Evolutionary conservation across 192 early-diverging fungal species (phyloP).

Genomic region (Entophlyctis luteolus): DNA sequence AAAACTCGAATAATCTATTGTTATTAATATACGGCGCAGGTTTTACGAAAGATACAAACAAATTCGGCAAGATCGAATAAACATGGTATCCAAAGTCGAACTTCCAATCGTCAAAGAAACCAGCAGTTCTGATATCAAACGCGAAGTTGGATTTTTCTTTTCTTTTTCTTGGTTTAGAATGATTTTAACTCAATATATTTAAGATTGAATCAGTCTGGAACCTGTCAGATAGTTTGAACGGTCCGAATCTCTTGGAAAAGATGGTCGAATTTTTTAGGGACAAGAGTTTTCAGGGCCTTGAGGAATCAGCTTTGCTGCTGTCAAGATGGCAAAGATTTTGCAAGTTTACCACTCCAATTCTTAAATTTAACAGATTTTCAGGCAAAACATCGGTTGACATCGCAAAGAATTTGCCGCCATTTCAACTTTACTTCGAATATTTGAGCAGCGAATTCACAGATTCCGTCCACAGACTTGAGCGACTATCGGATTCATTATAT

Average conservation of each 20-base stretch:
- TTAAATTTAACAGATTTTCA: conserved; percentile 9
- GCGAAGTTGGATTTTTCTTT: conserved; percentile 32
- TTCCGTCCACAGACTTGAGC: conserved; percentile 38
- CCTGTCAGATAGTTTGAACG: conserved; percentile 29
- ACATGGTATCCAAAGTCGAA: conserved; percentile 34
- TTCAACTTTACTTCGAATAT: conserved; percentile 37
- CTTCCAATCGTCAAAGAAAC: conserved; percentile 22
- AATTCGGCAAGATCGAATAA: conserved; percentile 33
- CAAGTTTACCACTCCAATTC: conserved; percentile 13
- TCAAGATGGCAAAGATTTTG: conserved; percentile 54
- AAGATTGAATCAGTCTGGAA: conserved; percentile 43
- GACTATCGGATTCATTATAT: conserved; percentile 38
- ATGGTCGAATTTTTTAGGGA: conserved; percentile 39
- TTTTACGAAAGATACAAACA: conserved; percentile 43
- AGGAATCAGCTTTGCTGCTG: conserved; percentile 42
- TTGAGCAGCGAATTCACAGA: conserved; percentile 43
- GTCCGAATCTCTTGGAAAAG: conserved; percentile 16
- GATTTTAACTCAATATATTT: not conserved
- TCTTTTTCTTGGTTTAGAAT: not conserved
- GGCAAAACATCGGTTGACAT: conserved; percentile 41
- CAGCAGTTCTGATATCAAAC: conserved; percentile 15
- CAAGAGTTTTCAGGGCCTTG: conserved; percentile 26
- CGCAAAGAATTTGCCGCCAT: conserved; percentile 26
- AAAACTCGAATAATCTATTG: not conserved
- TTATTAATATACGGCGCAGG: conserved; percentile 21